Base-by-base conservation (phyloP, 306 rosid species). In the Hylodesmum podocarpum region DNA sequence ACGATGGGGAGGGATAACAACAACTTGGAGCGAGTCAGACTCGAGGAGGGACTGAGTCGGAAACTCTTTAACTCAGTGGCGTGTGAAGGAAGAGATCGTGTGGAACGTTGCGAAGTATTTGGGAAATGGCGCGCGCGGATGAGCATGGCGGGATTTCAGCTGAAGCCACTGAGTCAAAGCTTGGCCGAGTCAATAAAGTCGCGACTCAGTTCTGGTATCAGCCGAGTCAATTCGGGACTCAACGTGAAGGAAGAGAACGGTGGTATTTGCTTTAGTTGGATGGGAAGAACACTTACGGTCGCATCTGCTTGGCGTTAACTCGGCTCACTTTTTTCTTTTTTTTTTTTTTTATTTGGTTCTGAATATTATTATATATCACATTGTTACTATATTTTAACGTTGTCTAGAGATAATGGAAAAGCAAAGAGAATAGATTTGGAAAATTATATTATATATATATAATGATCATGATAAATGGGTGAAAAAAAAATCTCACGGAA, bases 291-390 rank as follows among this genome's bases (percentile, higher is more conserved):
- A 22, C 97, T 95, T 83, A 87, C 97, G 34, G 97, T 92, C 65
- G 95, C 97, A 59, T 92, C 98, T 44, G 92, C 97, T 66, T 95
- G 98, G 98, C 92, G 96, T 92, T 95, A 91, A 89, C 86, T 80
- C 81, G 75, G 63, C 83, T 71, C 82, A 51, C 21, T 58, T 61
- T 75, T 12, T 37, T 1, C n/a, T 0, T 1, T 39, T 9, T 57
- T 3, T 7, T 14, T 4, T 3, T 10, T 47, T 34, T 53, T 41
- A 77, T 75, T 81, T 70, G 40, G 43, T 50, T 69, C 74, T 5
- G 46, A 78, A 70, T 81, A 79, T 81, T 72, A 74, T 61, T 27
- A 53, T 73, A 34, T 76, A 66, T 59, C 67, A 83, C 57, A 82
- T 82, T 82, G 85, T 82, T 86, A 82, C 75, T 55, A 79, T 75